Evolutionary conservation across 2,329 filamentous ascomycete genomes (phyloP).

Genomic region (Hypoxylon sp.): DNA sequence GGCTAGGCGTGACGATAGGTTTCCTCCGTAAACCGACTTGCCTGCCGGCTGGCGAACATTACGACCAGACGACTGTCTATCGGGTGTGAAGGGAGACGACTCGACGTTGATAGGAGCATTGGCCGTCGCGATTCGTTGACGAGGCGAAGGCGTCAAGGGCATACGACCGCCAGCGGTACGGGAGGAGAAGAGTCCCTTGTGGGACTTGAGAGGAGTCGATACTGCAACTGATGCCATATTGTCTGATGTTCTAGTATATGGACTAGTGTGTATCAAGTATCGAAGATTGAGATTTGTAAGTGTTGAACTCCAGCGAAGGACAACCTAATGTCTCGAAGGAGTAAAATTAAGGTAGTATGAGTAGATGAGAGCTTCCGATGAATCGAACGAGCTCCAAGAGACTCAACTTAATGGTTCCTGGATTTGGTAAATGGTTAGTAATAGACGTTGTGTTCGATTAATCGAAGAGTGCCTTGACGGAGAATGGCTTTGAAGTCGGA

Average conservation of each 20-base stretch:
- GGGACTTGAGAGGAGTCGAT: conserved; percentile 94
- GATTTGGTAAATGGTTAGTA: conserved; percentile 57
- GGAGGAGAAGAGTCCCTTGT: conserved; percentile 88
- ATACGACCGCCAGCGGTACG: conserved; percentile 94
- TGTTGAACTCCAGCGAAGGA: conserved; percentile 53
- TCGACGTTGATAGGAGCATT: conserved; percentile 61
- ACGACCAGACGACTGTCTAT: conserved; percentile 61
- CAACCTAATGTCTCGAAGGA: conserved; percentile 58
- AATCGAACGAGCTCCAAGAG: conserved; percentile 65
- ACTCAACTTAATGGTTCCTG: conserved; percentile 68
- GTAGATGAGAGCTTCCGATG: conserved; percentile 50
- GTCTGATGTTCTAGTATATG: conserved; percentile 50
- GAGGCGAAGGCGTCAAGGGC: conserved; percentile 91
- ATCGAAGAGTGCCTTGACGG: conserved; percentile 55
- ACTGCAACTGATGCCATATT: conserved; percentile 83
- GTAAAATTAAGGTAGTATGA: conserved; percentile 43
- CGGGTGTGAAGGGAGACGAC: conserved; percentile 82
- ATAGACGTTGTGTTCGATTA: conserved; percentile 56
- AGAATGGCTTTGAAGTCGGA: conserved; percentile 56
- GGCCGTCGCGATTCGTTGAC: conserved; percentile 63
- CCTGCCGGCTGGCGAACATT: conserved; percentile 60
- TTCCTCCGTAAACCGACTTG: conserved; percentile 82
- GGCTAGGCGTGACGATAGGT: conserved; percentile 80
- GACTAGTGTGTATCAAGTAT: conserved; percentile 47
- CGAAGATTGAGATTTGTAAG: conserved; percentile 47